These are phyloP conservation scores for Exutisphaerella laricina DNA, from an alignment of 2,329 filamentous ascomycete species.

Conservation along the genomic window DNA sequence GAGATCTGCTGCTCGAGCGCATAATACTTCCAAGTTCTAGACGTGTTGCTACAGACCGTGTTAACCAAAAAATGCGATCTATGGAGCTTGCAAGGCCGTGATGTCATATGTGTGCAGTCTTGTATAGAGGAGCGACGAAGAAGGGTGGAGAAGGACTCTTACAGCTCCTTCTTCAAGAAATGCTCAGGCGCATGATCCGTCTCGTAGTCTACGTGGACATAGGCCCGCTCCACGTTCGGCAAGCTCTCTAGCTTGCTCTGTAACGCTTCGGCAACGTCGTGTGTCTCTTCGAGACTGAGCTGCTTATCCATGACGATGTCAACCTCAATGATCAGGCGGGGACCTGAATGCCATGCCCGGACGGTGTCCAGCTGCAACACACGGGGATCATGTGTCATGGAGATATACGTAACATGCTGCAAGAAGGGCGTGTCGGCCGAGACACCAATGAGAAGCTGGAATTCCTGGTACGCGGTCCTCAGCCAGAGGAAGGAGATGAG, in stretches of 20 bases:
- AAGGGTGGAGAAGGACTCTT: slow-evolving; percentile 8
- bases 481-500: slow-evolving; percentile 78
- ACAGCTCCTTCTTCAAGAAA: slow-evolving; percentile 61
- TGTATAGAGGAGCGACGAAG: neutral
- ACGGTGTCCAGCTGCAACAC: slow-evolving; percentile 92
- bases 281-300: slow-evolving; percentile 67
- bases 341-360: slow-evolving; percentile 83
- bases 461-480: slow-evolving; percentile 79
- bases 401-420: slow-evolving; percentile 93
- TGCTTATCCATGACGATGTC: slow-evolving; percentile 88
- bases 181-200: slow-evolving; percentile 92
- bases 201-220: slow-evolving; percentile 97
- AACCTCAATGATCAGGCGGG: slow-evolving; percentile 87
- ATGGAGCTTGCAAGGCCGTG: neutral
- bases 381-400: slow-evolving; percentile 76
- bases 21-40: neutral
- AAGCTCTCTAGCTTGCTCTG: slow-evolving; percentile 91
- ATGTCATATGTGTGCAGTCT: neutral
- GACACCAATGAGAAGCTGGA: slow-evolving; percentile 84
- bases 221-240: slow-evolving; percentile 86
- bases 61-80: neutral
- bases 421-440: slow-evolving; percentile 78
- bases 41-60: neutral
- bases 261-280: slow-evolving; percentile 89
- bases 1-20: neutral